A percentile compares a stretch with the other conserved stretches of the same genome.
Evolutionary conservation across 805 yeast species (phyloP).

Genomic region (Cyberlindnera amylophila): DNA sequence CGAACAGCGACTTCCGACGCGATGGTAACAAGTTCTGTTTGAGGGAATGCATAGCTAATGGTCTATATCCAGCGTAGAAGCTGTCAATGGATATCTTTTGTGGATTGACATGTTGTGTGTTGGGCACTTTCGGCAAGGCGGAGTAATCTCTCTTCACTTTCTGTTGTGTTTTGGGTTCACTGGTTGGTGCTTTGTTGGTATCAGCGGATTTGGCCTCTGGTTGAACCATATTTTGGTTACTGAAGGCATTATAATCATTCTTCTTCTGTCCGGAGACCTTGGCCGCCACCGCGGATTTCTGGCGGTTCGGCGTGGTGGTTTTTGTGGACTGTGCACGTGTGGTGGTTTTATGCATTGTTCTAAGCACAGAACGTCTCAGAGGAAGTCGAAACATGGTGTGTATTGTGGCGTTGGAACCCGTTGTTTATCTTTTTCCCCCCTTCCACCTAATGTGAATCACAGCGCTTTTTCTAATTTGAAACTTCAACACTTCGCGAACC

Average conservation of each 20-base stretch:
- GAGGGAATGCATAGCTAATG: constrained; percentile 22
- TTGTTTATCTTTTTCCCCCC: too few relatives aligned
- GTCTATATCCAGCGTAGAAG: constrained; percentile 24
- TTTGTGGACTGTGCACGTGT: constrained; percentile 14
- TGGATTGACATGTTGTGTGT: constrained; percentile 16
- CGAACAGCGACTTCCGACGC: constrained; percentile 25
- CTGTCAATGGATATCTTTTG: constrained; percentile 19
- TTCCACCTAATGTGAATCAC: too few relatives aligned
- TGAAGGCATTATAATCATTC: constrained; percentile 25
- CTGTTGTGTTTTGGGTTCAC: background rate
- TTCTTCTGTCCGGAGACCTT: constrained; percentile 17
- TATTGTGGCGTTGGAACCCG: background rate
- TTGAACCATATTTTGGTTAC: constrained; percentile 22
- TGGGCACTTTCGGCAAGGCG: constrained; percentile 23
- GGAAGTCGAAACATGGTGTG: constrained; percentile 1
- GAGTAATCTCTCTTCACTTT: constrained; percentile 20
- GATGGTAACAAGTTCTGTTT: constrained; percentile 30
- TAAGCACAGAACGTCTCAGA: background rate
- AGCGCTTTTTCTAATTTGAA: too few relatives aligned
- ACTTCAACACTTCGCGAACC: background rate
- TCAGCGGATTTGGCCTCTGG: constrained; percentile 1
- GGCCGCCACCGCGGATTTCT: constrained; percentile 17
- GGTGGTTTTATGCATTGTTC: background rate
- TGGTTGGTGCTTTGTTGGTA: background rate
- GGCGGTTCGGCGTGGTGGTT: constrained; percentile 1